Evolutionary conservation across 2,329 filamentous ascomycete species (phyloP), one percentile per base, ranked within the genome.

Genomic region (Ophiosphaerella korrae): DNA sequence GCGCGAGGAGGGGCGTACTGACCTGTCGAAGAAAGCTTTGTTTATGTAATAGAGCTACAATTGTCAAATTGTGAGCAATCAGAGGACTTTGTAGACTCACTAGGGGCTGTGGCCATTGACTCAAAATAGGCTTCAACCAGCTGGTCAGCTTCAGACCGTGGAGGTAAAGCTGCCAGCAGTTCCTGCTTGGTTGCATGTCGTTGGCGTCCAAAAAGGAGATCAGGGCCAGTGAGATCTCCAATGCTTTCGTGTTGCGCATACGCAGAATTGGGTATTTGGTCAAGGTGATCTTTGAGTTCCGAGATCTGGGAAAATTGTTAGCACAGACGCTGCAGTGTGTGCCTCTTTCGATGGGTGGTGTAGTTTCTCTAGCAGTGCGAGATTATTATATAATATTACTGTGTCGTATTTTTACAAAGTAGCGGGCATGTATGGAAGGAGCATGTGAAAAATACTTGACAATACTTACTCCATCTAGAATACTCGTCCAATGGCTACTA

Each of bases 401-500:
- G 18, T 21, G 18, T 21, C 18, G 5, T 21, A 21, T 21, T 21
- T 21, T 21, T 4, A 4, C 18, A 21, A 21, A 21, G 5, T 21
- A 21, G 18, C 18, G 18, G 18, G 5, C 18, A 4, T 21, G 18
- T 21, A 4, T 21, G 18, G 18, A 21, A 21, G 18, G 3, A 21
- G 18, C 18, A 21, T 3, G 18, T 4, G 18, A 21, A 21, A 21
- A 21, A 21, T 21, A 29, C 26, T 29, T 29, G 26, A 29, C 11
- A 11, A 7, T 7, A 49, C 63, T 48, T 39, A 73, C 66, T n/a
- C 71, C 68, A 42, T 73, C 68, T 21, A 74, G 44, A 23, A 74
- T 71, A 23, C 67, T 72, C n/a, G 64, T 65, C 71, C 71, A 74
- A 43, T 74, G 71, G 2, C 64, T 59, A 43, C 68, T 66, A 32